A percentile compares a stretch with the other conserved stretches of the same genome.
phyloP scores from a whole-genome alignment of 768 basidiomycete genomes.

The Kwoniella newhampshirensis region DNA sequence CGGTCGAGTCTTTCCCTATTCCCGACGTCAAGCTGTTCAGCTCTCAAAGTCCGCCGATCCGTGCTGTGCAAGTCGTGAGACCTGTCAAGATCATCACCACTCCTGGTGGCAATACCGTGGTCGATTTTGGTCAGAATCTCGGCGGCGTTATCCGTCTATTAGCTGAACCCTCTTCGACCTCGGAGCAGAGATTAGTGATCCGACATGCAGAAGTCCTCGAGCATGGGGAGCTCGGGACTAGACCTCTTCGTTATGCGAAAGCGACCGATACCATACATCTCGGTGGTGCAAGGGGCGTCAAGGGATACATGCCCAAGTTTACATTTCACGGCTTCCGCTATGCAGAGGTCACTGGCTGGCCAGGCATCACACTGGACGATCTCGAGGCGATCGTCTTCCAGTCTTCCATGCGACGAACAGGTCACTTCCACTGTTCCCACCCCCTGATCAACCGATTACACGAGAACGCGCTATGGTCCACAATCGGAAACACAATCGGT shows the following conservation, averaged over 20 bases:
- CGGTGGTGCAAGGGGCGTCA: conserved; percentile 11
- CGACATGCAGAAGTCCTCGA: conserved; percentile 50
- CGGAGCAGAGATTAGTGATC: conserved; percentile 25
- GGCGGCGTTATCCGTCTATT: conserved; percentile 39
- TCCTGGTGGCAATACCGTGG: conserved; percentile 35
- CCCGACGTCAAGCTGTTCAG: conserved; percentile 24
- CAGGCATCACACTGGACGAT: conserved; percentile 16
- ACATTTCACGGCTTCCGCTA: conserved; percentile 51
- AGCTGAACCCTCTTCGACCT: not conserved
- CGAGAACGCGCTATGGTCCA: conserved; percentile 38
- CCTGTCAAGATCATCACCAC: conserved; percentile 37
- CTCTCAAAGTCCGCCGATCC: conserved; percentile 12
- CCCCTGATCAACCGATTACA: conserved; percentile 33
- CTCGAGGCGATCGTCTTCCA: conserved; percentile 32
- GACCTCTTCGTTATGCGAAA: conserved; percentile 39
- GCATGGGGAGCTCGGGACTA: conserved; percentile 40
- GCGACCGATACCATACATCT: conserved; percentile 26
- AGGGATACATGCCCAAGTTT: conserved; percentile 44
- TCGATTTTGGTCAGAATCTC: conserved; percentile 52
- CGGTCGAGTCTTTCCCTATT: conserved; percentile 7
- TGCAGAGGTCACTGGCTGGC: conserved; percentile 33
- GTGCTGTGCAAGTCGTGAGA: conserved; percentile 16
- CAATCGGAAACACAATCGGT: conserved; percentile 35
- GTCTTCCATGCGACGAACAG: conserved; percentile 34
- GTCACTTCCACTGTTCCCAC: conserved; percentile 39